A percentile compares a stretch with the other conserved stretches of the same genome.
Evolutionary conservation across 331 rosid species (phyloP).

Genomic region (Quercus tomentella): DNA sequence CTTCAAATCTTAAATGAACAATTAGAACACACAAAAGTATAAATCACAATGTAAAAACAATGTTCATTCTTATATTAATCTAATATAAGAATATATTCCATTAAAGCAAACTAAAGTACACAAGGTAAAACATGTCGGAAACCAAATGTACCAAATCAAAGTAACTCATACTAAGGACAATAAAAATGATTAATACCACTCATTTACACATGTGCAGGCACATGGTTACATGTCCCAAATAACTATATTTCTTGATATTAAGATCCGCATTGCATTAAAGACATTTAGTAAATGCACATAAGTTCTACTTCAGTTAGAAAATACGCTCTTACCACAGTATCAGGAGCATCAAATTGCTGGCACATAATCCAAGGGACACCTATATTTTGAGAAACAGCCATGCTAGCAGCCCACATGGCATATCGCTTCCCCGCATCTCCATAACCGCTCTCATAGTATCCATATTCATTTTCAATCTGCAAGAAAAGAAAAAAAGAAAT

Average conservation of each 20-base stretch:
- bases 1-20: neutral
- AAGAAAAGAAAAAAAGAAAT: neutral
- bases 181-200: neutral
- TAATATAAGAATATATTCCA: neutral
- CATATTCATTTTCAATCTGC: conserved; percentile 95
- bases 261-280: neutral
- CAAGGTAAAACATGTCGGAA: neutral
- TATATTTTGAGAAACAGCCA: conserved; percentile 84
- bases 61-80: neutral
- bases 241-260: neutral
- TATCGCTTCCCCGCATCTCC: conserved; percentile 83
- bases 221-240: neutral
- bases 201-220: neutral
- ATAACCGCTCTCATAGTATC: conserved; percentile 65
- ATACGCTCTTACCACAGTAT: conserved; percentile 64
- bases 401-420: conserved; percentile 88
- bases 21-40: neutral
- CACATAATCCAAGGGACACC: conserved; percentile 98
- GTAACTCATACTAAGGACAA: neutral
- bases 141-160: neutral
- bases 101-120: neutral
- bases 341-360: conserved; percentile 96
- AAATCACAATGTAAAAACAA: neutral
- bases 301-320: neutral
- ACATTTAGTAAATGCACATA: neutral